These are phyloP conservation scores for Mortierella polycephala DNA, from an alignment of 371 early-diverging fungal species.

Conservation along the genomic window DNA sequence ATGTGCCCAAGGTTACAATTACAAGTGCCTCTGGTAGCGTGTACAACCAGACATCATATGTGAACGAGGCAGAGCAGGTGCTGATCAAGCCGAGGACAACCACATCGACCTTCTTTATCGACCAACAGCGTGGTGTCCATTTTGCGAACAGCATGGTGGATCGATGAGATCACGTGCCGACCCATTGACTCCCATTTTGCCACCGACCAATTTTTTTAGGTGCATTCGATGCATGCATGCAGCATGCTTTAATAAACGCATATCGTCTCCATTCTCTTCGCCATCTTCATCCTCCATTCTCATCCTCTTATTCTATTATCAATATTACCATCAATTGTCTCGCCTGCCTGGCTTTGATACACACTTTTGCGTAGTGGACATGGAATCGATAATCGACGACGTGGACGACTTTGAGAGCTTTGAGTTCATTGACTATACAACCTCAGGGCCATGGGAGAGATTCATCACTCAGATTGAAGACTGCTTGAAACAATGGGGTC, in stretches of 20 bases:
- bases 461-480: slow-evolving; percentile 55
- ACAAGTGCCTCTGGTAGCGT: slow-evolving; percentile 61
- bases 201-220: too few species aligned
- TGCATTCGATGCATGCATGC: too few species aligned
- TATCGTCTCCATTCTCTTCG: too few species aligned
- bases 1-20: slow-evolving; percentile 66
- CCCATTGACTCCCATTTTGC: too few species aligned
- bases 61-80: slow-evolving; percentile 73
- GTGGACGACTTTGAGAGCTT: slow-evolving; percentile 55
- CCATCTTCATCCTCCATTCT: background rate
- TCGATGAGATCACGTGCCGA: slow-evolving; percentile 1
- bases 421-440: slow-evolving; percentile 55
- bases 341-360: background rate
- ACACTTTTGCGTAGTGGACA: background rate
- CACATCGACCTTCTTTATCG: slow-evolving; percentile 75
- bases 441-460: slow-evolving; percentile 52
- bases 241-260: too few species aligned
- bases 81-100: slow-evolving; percentile 71
- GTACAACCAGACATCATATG: slow-evolving; percentile 67
- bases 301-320: background rate
- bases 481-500: slow-evolving; percentile 36
- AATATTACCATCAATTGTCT: background rate
- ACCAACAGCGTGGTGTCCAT: slow-evolving; percentile 67
- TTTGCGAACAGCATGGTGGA: slow-evolving; percentile 30
- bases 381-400: too few species aligned